Evolutionary conservation across 2,329 filamentous ascomycete species (phyloP), one percentile per base, ranked within the genome.

Genomic region (Ophiostoma himal-ulmi): DNA sequence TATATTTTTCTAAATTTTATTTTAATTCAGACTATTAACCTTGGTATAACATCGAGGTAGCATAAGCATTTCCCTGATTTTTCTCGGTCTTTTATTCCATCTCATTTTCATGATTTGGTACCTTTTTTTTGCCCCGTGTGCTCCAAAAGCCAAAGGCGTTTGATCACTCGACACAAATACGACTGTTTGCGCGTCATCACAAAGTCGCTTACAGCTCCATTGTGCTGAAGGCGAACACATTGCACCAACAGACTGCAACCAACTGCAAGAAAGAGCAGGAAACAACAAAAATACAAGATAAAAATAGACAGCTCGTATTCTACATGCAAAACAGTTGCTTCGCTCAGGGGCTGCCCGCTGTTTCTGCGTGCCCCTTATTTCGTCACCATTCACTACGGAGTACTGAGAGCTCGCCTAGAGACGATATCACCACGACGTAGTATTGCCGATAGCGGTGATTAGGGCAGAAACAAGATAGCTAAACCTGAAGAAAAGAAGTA

Each of bases 271-370:
- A 48, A 48, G 2, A 48, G 5, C 17, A 20, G 44, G 30, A 64
- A 36, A 36, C 13, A 36, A 36, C 14, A 17, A 14, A 20, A 36
- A 36, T 34, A 36, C 13, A 57, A 26, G 52, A 57, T 64, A 34
- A 64, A 64, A 64, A 64, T 36, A 64, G 52, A 57, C 8, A 26
- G 17, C 52, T 57, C 52, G 52, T 57, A 57, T 57, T 57, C 44
- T 8, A 36, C 34, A 20, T 64, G 60, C 60, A 64, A 64, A 64
- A 64, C 60, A 64, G 60, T 64, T 64, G 60, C 60, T 39, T 64
- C 60, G 60, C 60, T 64, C 60, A 64, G 60, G 60, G 60, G 60
- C 60, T 36, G 60, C 60, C 60, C 60, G 60, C 34, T 64, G 60
- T 64, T 64, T 37, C 60, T 64, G 60, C 60, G 37, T 39, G 13